phyloP scores from a whole-genome alignment of 2,329 filamentous ascomycete genomes.

The Dryadomyces quercivorus region DNA sequence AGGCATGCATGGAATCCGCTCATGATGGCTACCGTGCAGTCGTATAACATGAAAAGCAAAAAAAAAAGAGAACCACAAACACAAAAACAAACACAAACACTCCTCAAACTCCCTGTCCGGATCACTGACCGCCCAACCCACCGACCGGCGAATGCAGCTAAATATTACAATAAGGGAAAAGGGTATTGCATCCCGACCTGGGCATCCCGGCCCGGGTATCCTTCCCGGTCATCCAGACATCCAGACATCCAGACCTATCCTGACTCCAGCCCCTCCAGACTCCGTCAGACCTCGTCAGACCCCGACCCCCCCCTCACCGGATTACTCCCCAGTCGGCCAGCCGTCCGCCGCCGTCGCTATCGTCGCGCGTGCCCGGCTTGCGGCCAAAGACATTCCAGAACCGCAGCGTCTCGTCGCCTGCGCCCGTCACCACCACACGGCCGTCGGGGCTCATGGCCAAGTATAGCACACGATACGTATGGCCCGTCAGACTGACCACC shows the following conservation, averaged over 20 bases:
- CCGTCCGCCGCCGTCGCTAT: conserved; percentile 48
- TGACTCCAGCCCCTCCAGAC: too few relatives aligned
- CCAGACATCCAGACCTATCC: too few relatives aligned
- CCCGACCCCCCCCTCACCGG: conserved; percentile 36
- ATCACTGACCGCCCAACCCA: not conserved
- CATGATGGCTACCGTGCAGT: not conserved
- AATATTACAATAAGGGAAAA: not conserved
- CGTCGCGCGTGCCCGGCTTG: conserved; percentile 59
- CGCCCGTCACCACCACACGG: conserved; percentile 84
- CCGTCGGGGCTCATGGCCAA: conserved; percentile 96
- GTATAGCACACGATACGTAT: conserved; percentile 87
- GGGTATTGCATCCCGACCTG: not conserved
- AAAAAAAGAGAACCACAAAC: not conserved
- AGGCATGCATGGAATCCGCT: too few relatives aligned
- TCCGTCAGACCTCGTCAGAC: too few relatives aligned
- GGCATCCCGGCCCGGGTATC: too few relatives aligned
- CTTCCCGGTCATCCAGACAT: too few relatives aligned
- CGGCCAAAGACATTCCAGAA: conserved; percentile 97
- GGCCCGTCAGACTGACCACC: conserved; percentile 86
- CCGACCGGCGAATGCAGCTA: not conserved
- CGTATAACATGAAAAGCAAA: not conserved
- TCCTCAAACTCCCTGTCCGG: not conserved
- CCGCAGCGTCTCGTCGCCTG: conserved; percentile 86
- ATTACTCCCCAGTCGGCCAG: conserved; percentile 78
- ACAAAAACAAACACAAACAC: not conserved